Percentiles rank a stretch among this genome's conserved stretches.
phyloP scores from a whole-genome alignment of 805 yeast genomes.

The Starmera dryadoides region DNA sequence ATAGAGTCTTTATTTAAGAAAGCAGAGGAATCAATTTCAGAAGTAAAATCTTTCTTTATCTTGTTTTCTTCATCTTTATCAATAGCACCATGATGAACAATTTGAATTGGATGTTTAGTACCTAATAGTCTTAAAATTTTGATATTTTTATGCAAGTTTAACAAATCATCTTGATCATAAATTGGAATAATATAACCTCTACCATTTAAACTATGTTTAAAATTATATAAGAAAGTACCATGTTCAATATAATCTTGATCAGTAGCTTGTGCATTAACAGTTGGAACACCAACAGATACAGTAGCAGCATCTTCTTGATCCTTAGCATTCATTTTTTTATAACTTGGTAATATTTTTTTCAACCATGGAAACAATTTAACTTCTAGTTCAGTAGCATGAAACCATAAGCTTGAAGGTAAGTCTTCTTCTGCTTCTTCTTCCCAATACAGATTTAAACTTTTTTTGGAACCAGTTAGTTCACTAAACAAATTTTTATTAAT shows the following conservation, averaged over 20 bases:
- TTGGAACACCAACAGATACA: conserved; percentile 21
- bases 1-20: too few species aligned
- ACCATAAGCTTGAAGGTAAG: conserved; percentile 2
- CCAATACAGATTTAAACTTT: conserved; percentile 5
- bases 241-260: conserved; percentile 2
- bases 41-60: conserved; percentile 8
- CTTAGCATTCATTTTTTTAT: conserved; percentile 27
- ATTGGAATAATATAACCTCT: conserved; percentile 21
- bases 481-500: conserved; percentile 8
- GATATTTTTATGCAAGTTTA: conserved; percentile 7
- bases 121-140: conserved; percentile 17
- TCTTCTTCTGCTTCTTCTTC: conserved; percentile 4
- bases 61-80: conserved; percentile 3
- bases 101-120: conserved; percentile 21
- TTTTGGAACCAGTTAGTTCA: conserved; percentile 2
- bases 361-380: conserved; percentile 32
- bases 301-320: too few species aligned
- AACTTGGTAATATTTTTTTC: conserved; percentile 27
- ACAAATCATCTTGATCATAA: conserved; percentile 12
- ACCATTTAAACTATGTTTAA: conserved; percentile 17
- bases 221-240: conserved; percentile 16
- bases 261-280: conserved; percentile 8
- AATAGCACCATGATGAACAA: conserved; percentile 17
- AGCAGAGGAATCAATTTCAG: neutral
- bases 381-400: conserved; percentile 25